Base-by-base conservation (phyloP, 352 stramenopile species). In the Phytophthora nicotianae region DNA sequence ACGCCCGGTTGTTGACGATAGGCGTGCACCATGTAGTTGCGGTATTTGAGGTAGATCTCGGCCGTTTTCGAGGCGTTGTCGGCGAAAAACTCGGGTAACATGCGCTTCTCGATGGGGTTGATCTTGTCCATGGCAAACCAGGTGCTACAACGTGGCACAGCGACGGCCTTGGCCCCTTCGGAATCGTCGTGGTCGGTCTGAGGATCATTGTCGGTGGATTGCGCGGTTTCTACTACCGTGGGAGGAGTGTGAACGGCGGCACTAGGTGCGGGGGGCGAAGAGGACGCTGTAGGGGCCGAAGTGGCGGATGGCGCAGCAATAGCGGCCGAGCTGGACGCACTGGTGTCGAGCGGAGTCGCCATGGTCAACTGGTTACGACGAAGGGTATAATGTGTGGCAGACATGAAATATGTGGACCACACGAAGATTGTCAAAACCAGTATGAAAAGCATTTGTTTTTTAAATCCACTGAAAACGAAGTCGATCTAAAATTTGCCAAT, bases 21-120 rank as follows among this genome's bases (percentile, higher is more conserved):
- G 8, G 82, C 81, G 59, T 92, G 68, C 33, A 95, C 75, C 83
- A 93, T 95, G 63, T 89, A 95, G 69, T 95, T 95, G 67, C 83
- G 83, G 69, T 95, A 95, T 65, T 89, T 91, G 50, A 93, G 74
- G 69, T 95, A 95, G 13, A 92, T 58, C 62, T 86, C 63, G 29
- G 73, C 67, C 11, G 76, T 77, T 40, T 66, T 75, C 2, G 50
- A 68, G 21, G 49, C 68, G 38, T 58, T 65, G 56, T 58, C 20
- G 24, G 58, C 45, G 54, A 93, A 95, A 64, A 95, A 95, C 68
- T 95, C 86, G 53, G 86, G 86, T 48, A 95, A 57, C 79, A 95
- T 89, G 48, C 86, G 83, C 70, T 86, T 85, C 65, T 95, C 86
- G 37, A 95, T 77, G 41, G 86, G 75, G 49, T 83, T 91, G 62